A percentile compares a stretch with the other conserved stretches of the same genome.
Conservation (phyloP, 78 protist species). For the Parvularia atlantis region DNA sequence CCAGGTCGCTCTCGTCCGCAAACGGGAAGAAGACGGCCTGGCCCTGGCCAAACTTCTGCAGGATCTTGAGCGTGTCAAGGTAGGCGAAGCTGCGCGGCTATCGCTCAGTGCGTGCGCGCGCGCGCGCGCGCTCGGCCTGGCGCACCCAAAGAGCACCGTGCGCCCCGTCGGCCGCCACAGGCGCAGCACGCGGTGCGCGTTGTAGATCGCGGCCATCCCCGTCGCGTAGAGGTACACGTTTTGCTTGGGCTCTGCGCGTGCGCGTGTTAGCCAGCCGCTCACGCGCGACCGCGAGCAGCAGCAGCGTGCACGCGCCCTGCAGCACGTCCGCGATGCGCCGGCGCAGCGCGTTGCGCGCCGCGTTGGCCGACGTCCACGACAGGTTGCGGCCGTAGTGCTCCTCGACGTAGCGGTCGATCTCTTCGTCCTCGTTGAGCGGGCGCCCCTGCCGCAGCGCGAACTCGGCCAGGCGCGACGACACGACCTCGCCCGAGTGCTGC, state of each 20-base stretch:
- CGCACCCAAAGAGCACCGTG: too few relatives aligned
- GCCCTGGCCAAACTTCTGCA: conserved; percentile 6
- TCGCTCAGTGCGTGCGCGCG: too few relatives aligned
- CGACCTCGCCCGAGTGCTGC: conserved; percentile 2
- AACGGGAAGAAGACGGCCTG: too few relatives aligned
- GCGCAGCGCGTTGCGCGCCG: neutral
- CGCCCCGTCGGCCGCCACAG: too few relatives aligned
- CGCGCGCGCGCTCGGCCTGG: too few relatives aligned
- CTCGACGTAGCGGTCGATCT: neutral
- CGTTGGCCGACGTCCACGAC: neutral
- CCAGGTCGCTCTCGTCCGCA: neutral
- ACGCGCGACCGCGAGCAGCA: too few relatives aligned
- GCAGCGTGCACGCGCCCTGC: too few relatives aligned
- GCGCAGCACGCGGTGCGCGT: too few relatives aligned
- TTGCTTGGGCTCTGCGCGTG: neutral
- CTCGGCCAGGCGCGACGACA: conserved; percentile 1
- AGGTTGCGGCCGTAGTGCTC: neutral
- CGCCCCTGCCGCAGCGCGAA: neutral
- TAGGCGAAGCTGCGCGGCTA: neutral
- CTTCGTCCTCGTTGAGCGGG: neutral
- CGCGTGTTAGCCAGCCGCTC: too few relatives aligned
- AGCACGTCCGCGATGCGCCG: neutral
- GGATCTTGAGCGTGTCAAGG: conserved; percentile 9
- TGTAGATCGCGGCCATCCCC: neutral
- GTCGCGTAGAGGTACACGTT: neutral